phyloP scores from a whole-genome alignment of 2,329 filamentous ascomycete species.

The Fusarium sp. region DNA sequence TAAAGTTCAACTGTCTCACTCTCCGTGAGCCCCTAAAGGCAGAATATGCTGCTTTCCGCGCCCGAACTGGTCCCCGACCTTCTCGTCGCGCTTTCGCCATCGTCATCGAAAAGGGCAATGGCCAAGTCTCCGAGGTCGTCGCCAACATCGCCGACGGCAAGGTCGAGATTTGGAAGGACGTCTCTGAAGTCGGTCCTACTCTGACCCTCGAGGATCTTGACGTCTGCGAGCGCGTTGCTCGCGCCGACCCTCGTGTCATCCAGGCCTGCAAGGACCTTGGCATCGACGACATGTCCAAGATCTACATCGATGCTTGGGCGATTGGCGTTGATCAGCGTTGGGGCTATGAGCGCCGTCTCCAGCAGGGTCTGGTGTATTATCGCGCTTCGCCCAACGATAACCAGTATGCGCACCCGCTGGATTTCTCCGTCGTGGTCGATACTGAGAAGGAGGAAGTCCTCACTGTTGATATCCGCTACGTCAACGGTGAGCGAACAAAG shows the following conservation, averaged over 20 bases:
- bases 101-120: slow-evolving; percentile 53
- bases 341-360: slow-evolving; percentile 74
- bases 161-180: slow-evolving; percentile 58
- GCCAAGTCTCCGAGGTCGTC: slow-evolving; percentile 61
- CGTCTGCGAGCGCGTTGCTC: slow-evolving; percentile 73
- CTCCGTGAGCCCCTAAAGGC: slow-evolving; percentile 72
- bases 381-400: slow-evolving; percentile 76
- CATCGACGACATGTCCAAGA: slow-evolving; percentile 84
- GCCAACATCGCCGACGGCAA: slow-evolving; percentile 55
- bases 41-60: slow-evolving; percentile 70
- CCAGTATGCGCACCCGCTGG: slow-evolving; percentile 66
- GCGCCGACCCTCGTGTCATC: slow-evolving; percentile 77
- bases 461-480: slow-evolving; percentile 53
- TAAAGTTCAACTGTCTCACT: slow-evolving; percentile 71
- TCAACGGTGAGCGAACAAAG: slow-evolving; percentile 60
- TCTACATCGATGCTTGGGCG: slow-evolving; percentile 87
- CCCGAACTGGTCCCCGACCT: slow-evolving; percentile 56
- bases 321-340: slow-evolving; percentile 85
- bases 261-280: slow-evolving; percentile 80
- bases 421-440: slow-evolving; percentile 56
- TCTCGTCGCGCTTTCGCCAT: slow-evolving; percentile 62
- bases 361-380: slow-evolving; percentile 87
- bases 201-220: slow-evolving; percentile 85
- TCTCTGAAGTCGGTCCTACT: slow-evolving; percentile 58
- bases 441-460: slow-evolving; percentile 61